phyloP scores from a whole-genome alignment of 2,329 filamentous ascomycete genomes.

The Ophiostoma ulmi region DNA sequence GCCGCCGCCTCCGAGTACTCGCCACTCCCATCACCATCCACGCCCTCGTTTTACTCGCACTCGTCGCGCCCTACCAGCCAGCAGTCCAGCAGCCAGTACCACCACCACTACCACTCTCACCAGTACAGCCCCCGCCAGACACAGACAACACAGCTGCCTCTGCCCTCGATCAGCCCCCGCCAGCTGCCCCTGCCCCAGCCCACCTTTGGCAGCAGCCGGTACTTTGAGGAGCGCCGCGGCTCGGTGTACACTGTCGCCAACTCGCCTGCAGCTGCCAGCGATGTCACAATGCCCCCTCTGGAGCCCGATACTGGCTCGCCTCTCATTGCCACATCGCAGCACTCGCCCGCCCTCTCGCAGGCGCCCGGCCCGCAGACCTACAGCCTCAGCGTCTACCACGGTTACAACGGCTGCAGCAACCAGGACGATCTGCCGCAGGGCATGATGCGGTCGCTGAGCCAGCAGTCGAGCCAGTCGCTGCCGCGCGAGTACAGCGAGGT shows the following conservation, averaged over 20 bases:
- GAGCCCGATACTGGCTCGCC: constrained; percentile 62
- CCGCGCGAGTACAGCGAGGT: not conserved
- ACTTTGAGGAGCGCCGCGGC: constrained; percentile 14
- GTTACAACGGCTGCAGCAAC: not conserved
- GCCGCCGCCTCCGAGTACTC: not conserved
- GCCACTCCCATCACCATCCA: not conserved
- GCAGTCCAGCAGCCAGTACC: not conserved
- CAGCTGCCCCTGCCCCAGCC: constrained; percentile 5
- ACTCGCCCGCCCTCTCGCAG: not conserved
- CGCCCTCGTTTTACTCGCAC: not conserved
- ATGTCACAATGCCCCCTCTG: constrained; percentile 62
- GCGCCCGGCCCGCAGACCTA: not conserved
- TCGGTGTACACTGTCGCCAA: constrained; percentile 23
- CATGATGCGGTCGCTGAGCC: not conserved
- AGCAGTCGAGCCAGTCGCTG: constrained; percentile 12
- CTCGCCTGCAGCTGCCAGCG: constrained; percentile 44
- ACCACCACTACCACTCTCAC: not conserved
- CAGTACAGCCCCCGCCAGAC: constrained; percentile 10
- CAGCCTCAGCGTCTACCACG: not conserved
- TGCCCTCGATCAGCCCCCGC: not conserved
- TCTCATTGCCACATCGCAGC: not conserved
- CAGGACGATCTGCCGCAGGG: not conserved
- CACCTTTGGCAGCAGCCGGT: not conserved
- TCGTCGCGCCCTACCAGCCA: not conserved
- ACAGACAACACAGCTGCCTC: too few relatives aligned